phyloP scores from a whole-genome alignment of 2,329 filamentous ascomycete species.

The Cadophora malorum region DNA sequence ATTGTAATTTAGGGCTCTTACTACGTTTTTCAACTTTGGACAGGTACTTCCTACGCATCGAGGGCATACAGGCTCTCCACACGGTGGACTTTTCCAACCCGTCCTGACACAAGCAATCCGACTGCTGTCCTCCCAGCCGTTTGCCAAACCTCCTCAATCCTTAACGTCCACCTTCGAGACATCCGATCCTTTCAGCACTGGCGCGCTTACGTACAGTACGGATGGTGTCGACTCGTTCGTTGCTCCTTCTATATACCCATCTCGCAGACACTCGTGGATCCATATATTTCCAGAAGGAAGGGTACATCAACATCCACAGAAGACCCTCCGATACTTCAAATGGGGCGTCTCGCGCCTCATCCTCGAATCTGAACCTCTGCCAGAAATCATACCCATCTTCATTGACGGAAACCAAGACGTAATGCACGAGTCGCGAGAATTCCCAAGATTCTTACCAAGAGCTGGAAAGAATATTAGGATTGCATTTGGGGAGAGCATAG shows the following conservation, averaged over 20 bases:
- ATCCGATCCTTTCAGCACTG: constrained; percentile 58
- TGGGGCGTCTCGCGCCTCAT: constrained; percentile 95
- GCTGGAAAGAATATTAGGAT: constrained; percentile 73
- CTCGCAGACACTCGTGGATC: constrained; percentile 80
- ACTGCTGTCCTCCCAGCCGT: constrained; percentile 71
- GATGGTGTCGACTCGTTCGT: constrained; percentile 69
- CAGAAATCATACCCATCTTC: constrained; percentile 92
- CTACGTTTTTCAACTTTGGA: constrained; percentile 84
- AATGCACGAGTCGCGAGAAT: constrained; percentile 84
- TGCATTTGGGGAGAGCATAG: constrained; percentile 79
- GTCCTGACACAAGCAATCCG: constrained; percentile 86
- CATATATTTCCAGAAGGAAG: constrained; percentile 97
- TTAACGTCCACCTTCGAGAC: constrained; percentile 27
- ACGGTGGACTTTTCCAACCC: constrained; percentile 89
- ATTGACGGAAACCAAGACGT: constrained; percentile 87
- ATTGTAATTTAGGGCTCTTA: constrained; percentile 64
- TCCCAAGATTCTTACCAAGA: constrained; percentile 82
- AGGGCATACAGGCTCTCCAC: constrained; percentile 65
- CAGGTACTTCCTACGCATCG: constrained; percentile 93
- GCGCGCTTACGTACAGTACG: constrained; percentile 64
- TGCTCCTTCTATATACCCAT: constrained; percentile 74
- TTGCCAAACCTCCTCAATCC: constrained; percentile 43
- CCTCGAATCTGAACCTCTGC: constrained; percentile 84
- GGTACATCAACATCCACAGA: constrained; percentile 83
- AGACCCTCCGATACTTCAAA: constrained; percentile 94